Percentiles rank a stretch among this genome's conserved stretches.
Conservation (phyloP, 139 green algal species). For the Diplosphaera chodatii region DNA sequence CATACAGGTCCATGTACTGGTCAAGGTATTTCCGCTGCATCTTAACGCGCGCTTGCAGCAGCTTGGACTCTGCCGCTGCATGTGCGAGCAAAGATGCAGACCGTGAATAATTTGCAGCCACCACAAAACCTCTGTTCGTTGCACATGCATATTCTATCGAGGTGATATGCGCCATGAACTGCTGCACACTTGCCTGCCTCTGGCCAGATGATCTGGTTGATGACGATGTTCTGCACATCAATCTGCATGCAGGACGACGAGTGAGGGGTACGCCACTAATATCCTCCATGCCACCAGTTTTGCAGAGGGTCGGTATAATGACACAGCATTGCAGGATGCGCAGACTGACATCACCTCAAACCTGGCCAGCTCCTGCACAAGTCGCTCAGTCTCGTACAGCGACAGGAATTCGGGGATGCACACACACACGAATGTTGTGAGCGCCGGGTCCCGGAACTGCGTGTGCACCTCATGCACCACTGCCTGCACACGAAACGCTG, state of each 20-base stretch:
- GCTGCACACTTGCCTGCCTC: too few species aligned
- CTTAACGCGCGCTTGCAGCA: conserved; percentile 75
- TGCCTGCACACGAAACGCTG: too few species aligned
- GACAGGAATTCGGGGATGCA: conserved; percentile 98
- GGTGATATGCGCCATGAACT: too few species aligned
- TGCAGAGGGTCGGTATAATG: too few species aligned
- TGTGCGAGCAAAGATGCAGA: too few species aligned
- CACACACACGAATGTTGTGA: conserved; percentile 97
- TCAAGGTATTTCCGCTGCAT: conserved; percentile 95
- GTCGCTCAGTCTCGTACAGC: conserved; percentile 95
- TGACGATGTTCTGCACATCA: conserved; percentile 91
- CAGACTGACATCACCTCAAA: too few species aligned
- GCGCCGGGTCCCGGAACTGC: conserved; percentile 87
- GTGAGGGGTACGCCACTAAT: too few species aligned
- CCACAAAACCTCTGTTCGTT: too few species aligned
- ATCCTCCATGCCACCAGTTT: too few species aligned
- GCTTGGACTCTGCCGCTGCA: conserved; percentile 21
- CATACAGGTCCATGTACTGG: conserved; percentile 93
- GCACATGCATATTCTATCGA: neutral
- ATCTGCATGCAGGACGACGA: too few species aligned
- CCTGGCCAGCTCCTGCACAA: conserved; percentile 91
- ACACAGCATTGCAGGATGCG: too few species aligned
- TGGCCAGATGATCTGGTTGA: conserved; percentile 93
- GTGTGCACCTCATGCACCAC: conserved; percentile 73
- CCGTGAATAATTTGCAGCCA: too few species aligned